Evolutionary conservation across 148 eudicot genomes (phyloP), one percentile per base, ranked within the genome.

Genomic region (Heliosperma pusillum): DNA sequence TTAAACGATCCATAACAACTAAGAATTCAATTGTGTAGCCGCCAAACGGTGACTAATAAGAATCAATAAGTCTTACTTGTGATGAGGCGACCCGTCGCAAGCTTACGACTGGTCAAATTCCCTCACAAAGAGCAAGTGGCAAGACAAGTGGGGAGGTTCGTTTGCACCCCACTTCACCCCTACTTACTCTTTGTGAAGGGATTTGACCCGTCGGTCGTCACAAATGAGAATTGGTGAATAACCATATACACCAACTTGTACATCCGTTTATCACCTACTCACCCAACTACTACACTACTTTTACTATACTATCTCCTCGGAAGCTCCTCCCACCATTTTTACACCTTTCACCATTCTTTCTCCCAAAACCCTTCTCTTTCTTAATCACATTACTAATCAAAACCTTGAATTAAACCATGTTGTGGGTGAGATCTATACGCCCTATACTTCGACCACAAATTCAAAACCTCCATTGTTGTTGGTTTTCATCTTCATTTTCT

Each of bases 401-500:
- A 50, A 67, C 3, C 42, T 67, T 13, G 19, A n/a, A 20, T 4
- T 24, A 68, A 36, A 80, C 7, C 52, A 81, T 76, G 80, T 67
- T 81, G 77, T 76, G 77, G 70, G 21, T 67, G 7, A 77, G 74
- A 77, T 77, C 66, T 4, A 40, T 77, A 4, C 76, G 80, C 22
- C 62, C 76, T 24, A 76, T 59, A 12, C 16, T 72, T 16, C 76
- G 73, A 63, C 80, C 84, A 15, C 77, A 72, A 5, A n/a, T 72
- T 47, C 3, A 57, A 55, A 65, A 56, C 19, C n/a, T 68, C 19
- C 81, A 80, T 57, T 82, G 74, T 55, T 81, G 33, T 33, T 77
- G 69, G 76, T 78, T 65, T 74, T 78, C 82, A 24, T 80, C 85
- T 27, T 25, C 10, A 3, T 62, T 89, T 12, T 86, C 80, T 47